Conservation (phyloP, 2,329 filamentous ascomycete species). For the Akanthomyces dipterigenus region DNA sequence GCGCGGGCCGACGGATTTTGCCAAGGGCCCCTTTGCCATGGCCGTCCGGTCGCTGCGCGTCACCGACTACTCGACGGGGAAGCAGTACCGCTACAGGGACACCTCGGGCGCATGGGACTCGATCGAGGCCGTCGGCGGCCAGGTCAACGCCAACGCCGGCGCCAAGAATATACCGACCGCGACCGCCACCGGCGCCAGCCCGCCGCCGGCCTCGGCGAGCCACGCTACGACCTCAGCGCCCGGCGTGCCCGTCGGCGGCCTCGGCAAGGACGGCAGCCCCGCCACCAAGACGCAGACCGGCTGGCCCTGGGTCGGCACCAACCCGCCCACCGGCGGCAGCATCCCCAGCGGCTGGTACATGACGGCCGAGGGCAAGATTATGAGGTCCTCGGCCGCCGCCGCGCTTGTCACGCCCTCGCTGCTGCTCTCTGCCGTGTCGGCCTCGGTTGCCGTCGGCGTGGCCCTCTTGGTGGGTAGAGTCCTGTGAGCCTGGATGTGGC, state of each 20-base stretch:
- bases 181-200: slow-evolving; percentile 52
- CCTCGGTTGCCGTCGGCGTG: slow-evolving; percentile 19
- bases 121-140: slow-evolving; percentile 73
- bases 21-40: slow-evolving; percentile 80
- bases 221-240: slow-evolving; percentile 49
- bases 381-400: slow-evolving; percentile 54
- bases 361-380: slow-evolving; percentile 69
- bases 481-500: neutral
- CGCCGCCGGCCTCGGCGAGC: slow-evolving; percentile 46
- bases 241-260: slow-evolving; percentile 64
- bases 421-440: slow-evolving; percentile 19
- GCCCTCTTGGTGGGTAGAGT: slow-evolving; percentile 16
- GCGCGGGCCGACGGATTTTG: slow-evolving; percentile 77
- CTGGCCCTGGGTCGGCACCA: slow-evolving; percentile 60
- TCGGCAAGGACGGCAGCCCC: slow-evolving; percentile 49
- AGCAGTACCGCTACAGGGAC: slow-evolving; percentile 75
- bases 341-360: slow-evolving; percentile 79
- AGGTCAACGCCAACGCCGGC: slow-evolving; percentile 61
- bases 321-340: slow-evolving; percentile 44
- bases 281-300: slow-evolving; percentile 51
- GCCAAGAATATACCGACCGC: slow-evolving; percentile 40
- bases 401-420: slow-evolving; percentile 16
- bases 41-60: slow-evolving; percentile 67
- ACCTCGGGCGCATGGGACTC: slow-evolving; percentile 71
- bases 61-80: slow-evolving; percentile 89